Evolutionary conservation across 306 rosid genomes (phyloP).

Genomic region (Cicer judaicum): DNA sequence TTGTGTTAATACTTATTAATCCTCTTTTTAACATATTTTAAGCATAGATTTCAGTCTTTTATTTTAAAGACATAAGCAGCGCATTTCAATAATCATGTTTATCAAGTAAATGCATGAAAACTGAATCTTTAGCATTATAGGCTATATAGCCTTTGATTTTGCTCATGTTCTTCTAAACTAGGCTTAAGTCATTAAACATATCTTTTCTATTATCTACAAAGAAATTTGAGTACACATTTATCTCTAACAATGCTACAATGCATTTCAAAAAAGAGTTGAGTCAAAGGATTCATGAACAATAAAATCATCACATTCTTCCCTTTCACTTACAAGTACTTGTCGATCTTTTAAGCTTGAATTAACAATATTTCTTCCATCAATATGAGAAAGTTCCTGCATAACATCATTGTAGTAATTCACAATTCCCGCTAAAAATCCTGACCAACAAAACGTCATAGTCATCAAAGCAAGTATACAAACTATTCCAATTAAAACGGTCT

Average conservation of each 20-base stretch:
- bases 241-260: constrained; percentile 19
- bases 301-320: neutral
- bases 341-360: constrained; percentile 14
- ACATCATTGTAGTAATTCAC: constrained; percentile 40
- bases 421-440: constrained; percentile 32
- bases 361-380: constrained; percentile 24
- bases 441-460: constrained; percentile 23
- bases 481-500: neutral
- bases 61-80: neutral
- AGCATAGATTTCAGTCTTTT: neutral
- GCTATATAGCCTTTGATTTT: neutral
- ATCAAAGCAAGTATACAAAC: constrained; percentile 10
- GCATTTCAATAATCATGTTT: constrained; percentile 12
- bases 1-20: neutral
- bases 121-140: neutral
- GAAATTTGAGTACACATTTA: constrained; percentile 1
- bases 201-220: constrained; percentile 17
- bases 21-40: neutral
- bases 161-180: constrained; percentile 1
- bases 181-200: neutral
- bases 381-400: constrained; percentile 31
- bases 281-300: constrained; percentile 1
- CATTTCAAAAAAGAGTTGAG: neutral
- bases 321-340: constrained; percentile 15
- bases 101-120: constrained; percentile 31